These are phyloP conservation scores for Colletotrichum sp. DNA, from an alignment of 2,329 filamentous ascomycete species.

Conservation along the genomic window DNA sequence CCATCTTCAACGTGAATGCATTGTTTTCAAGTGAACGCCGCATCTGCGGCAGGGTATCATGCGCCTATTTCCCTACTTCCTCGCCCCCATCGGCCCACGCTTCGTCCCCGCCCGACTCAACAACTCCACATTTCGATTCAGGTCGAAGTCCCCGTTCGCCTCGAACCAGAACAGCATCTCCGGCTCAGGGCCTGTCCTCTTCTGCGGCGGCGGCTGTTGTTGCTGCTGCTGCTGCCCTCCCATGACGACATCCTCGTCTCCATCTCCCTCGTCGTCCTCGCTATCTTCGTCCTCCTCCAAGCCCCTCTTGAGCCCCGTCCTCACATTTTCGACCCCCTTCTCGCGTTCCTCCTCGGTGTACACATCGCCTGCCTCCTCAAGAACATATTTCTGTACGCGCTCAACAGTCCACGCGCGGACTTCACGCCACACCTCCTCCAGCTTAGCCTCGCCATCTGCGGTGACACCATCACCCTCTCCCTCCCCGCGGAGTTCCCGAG, in stretches of 20 bases:
- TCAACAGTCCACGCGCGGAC: constrained; percentile 44
- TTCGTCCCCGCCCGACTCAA: constrained; percentile 35
- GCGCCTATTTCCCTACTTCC: background rate
- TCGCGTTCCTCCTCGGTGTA: constrained; percentile 76
- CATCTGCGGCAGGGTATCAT: constrained; percentile 22
- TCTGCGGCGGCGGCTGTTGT: constrained; percentile 30
- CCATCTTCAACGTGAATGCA: background rate
- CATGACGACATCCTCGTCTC: constrained; percentile 50
- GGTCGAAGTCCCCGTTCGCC: constrained; percentile 47
- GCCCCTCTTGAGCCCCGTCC: constrained; percentile 69
- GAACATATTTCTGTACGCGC: constrained; percentile 46
- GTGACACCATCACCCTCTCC: constrained; percentile 34
- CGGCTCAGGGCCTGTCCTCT: constrained; percentile 40
- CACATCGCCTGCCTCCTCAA: constrained; percentile 57
- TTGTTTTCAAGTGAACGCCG: background rate
- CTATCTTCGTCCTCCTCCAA: constrained; percentile 57
- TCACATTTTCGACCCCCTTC: constrained; percentile 69
- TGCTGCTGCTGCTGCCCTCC: constrained; percentile 27
- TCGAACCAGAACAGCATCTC: constrained; percentile 54
- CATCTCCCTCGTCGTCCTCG: constrained; percentile 65
- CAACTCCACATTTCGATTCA: constrained; percentile 51
- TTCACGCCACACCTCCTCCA: constrained; percentile 64
- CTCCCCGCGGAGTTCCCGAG: constrained; percentile 29
- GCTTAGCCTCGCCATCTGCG: constrained; percentile 43
- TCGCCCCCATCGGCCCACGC: constrained; percentile 1